phyloP scores from a whole-genome alignment of 2,329 filamentous ascomycete genomes.

The Hortaea sp. region DNA sequence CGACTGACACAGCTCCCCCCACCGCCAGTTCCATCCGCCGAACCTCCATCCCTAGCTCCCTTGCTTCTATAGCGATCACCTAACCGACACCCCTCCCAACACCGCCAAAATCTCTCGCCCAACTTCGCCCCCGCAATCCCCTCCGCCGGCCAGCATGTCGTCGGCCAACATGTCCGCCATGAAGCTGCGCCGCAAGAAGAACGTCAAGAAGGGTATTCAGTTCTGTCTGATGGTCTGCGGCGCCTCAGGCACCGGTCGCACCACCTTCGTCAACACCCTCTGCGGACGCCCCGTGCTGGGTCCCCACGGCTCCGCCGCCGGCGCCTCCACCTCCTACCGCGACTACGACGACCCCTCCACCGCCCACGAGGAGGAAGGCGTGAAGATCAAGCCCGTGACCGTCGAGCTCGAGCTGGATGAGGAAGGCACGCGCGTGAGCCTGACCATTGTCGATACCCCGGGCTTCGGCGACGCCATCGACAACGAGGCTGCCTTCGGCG shows the following conservation, averaged over 20 bases:
- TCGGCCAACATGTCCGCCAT: constrained; percentile 37
- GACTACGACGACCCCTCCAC: constrained; percentile 71
- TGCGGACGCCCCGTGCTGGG: constrained; percentile 83
- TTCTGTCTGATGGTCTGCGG: constrained; percentile 99
- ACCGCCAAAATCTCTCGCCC: too few relatives aligned
- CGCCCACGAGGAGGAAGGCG: constrained; percentile 78
- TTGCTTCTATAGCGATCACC: too few relatives aligned
- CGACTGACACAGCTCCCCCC: too few relatives aligned
- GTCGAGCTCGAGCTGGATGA: constrained; percentile 95
- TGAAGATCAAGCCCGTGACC: constrained; percentile 97
- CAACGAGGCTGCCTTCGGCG: constrained; percentile 88
- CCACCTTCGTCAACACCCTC: constrained; percentile 98
- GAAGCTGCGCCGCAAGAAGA: constrained; percentile 99
- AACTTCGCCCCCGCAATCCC: too few relatives aligned
- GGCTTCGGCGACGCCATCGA: constrained; percentile 98
- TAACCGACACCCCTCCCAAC: too few relatives aligned
- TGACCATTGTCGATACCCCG: constrained; percentile 97
- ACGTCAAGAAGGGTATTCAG: constrained; percentile 99
- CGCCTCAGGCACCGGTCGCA: constrained; percentile 95
- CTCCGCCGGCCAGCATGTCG: constrained; percentile 16
- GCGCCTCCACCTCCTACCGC: constrained; percentile 51
- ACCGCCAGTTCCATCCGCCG: too few relatives aligned
- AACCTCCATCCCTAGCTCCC: too few relatives aligned
- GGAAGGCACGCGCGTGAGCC: constrained; percentile 93
- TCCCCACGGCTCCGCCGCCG: neutral